Base-by-base conservation (phyloP, 805 yeast genomes). In the Priceomyces melissophilus region DNA sequence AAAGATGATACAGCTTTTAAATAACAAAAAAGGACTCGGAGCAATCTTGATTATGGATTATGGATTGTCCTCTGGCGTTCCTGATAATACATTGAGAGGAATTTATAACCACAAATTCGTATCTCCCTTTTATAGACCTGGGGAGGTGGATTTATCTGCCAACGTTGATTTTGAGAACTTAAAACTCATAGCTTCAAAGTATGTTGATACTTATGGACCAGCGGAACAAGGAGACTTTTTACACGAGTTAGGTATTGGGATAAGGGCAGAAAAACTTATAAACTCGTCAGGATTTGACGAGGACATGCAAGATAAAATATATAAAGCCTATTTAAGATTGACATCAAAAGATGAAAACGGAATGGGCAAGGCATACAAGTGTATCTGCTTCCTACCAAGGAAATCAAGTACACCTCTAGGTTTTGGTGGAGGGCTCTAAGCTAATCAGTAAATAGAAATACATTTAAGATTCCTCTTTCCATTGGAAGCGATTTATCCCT, bases 321-420 rank as follows among this genome's bases (percentile, higher is more conserved):
- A 72, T 38, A 60, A 69, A 14, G 73, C 86, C 0, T 86, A 84
- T 55, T 58, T 69, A 25, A 70, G 96, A 44, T 65, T 87, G 34
- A 81, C 83, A 2, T 83, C 78, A 32, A 75, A 77, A 34, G 76
- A 78, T 15, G 75, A 75, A 6, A 69, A 73, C 31, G 73, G 77
- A 2, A 87, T 87, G 96, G 96, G 96, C 2, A 76, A 74, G 49
- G 66, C 81, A 3, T 87, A 87, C 59, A 87, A 87, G 57, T 83
- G 84, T 37, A 57, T 86, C 66, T 84, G 82, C 2, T 61, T 83
- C 17, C 59, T 79, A 41, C 86, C 84, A 3, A 50, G 60, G 35
- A 69, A 64, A 0, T 53, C 66, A 2, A 44, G 56, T 4, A 45
- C 52, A 10, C 81, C 84, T 1, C 74, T 76, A 20, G 87, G 87